phyloP scores from a whole-genome alignment of 805 yeast genomes.

The Yarrowia bubula region DNA sequence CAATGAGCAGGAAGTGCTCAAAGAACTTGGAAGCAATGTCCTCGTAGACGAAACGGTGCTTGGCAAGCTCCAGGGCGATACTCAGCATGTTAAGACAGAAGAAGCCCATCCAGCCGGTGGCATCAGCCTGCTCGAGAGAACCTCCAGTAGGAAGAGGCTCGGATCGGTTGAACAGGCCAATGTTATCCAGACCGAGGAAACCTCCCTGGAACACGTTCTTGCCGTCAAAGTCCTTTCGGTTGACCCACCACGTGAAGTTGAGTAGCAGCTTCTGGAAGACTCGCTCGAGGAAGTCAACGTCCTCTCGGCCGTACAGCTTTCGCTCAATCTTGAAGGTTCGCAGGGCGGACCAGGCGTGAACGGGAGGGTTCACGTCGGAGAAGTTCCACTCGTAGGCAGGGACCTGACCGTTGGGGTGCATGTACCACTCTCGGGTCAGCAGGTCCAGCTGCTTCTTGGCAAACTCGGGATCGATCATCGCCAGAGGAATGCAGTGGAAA shows the following conservation, averaged over 20 bases:
- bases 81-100: conserved; percentile 86
- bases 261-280: conserved; percentile 86
- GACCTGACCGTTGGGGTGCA: conserved; percentile 97
- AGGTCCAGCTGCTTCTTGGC: conserved; percentile 85
- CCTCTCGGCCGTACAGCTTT: conserved; percentile 78
- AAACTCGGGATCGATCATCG: conserved; percentile 90
- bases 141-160: conserved; percentile 95
- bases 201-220: conserved; percentile 93
- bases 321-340: conserved; percentile 85
- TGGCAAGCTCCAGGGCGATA: conserved; percentile 86
- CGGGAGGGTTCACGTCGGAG: conserved; percentile 94
- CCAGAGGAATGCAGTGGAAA: conserved; percentile 88
- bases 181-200: conserved; percentile 86
- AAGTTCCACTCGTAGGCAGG: conserved; percentile 98
- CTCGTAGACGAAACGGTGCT: conserved; percentile 80
- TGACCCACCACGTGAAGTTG: conserved; percentile 97
- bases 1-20: conserved; percentile 86
- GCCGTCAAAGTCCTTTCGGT: conserved; percentile 82
- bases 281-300: conserved; percentile 79
- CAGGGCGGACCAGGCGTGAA: conserved; percentile 93
- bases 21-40: conserved; percentile 92
- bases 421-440: conserved; percentile 90
- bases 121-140: conserved; percentile 85
- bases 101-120: conserved; percentile 98
- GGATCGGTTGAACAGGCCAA: conserved; percentile 87